phyloP scores from a whole-genome alignment of 805 yeast genomes.

The Candida multigemmis region DNA sequence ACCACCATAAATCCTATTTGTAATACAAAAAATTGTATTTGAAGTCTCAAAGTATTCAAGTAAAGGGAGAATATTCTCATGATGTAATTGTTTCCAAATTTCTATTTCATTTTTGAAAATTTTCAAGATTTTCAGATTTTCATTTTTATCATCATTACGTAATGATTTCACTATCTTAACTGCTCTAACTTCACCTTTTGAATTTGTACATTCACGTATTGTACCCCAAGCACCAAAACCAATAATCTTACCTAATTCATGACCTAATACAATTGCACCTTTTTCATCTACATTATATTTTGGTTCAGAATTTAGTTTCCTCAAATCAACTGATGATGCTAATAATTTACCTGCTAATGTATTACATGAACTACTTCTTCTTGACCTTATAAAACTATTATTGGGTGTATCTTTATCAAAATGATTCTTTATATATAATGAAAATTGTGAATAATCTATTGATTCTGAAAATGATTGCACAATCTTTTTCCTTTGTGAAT shows the following conservation, averaged over 20 bases:
- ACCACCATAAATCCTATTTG: conserved; percentile 63
- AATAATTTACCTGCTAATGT: conserved; percentile 33
- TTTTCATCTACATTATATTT: conserved; percentile 45
- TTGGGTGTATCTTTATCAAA: conserved; percentile 14
- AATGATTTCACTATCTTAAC: conserved; percentile 48
- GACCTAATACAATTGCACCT: conserved; percentile 59
- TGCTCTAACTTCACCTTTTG: conserved; percentile 35
- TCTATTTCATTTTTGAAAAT: conserved; percentile 64
- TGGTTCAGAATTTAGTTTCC: conserved; percentile 14
- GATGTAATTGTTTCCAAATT: conserved; percentile 66
- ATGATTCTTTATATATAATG: conserved; percentile 28
- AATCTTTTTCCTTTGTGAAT: conserved; percentile 47
- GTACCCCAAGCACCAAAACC: conserved; percentile 92
- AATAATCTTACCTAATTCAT: conserved; percentile 60
- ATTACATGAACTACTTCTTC: conserved; percentile 21
- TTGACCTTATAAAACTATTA: conserved; percentile 20
- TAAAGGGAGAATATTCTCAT: conserved; percentile 57
- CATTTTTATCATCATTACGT: conserved; percentile 11
- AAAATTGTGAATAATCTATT: conserved; percentile 35
- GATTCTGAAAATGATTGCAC: conserved; percentile 28
- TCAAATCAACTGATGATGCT: conserved; percentile 28
- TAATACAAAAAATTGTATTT: conserved; percentile 61
- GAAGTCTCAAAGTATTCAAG: conserved; percentile 52
- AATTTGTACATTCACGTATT: conserved; percentile 55
- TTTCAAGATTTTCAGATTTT: conserved; percentile 30